Percentiles rank a stretch among this genome's conserved stretches.
Conservation (phyloP, 768 basidiomycete species). For the Neoboletus magnificus region DNA sequence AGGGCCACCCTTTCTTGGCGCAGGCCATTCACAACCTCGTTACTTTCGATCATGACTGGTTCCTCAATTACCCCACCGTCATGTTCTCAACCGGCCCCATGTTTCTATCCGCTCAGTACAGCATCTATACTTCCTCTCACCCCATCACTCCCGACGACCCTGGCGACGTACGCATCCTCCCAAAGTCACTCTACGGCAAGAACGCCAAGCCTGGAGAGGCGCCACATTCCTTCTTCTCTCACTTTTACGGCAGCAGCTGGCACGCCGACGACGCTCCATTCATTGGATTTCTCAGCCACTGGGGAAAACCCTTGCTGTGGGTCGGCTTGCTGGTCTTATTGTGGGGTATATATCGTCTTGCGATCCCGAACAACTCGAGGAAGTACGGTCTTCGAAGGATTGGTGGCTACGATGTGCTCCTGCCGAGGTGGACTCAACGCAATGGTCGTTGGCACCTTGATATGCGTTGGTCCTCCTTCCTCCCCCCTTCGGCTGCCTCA, state of each 20-base stretch:
- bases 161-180: conserved; percentile 83
- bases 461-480: conserved; percentile 51
- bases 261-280: conserved; percentile 98
- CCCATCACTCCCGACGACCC: conserved; percentile 49
- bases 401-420: conserved; percentile 72
- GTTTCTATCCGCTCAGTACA: conserved; percentile 95
- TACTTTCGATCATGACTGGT: conserved; percentile 90
- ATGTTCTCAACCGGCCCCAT: conserved; percentile 99
- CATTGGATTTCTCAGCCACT: conserved; percentile 84
- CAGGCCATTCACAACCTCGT: conserved; percentile 90
- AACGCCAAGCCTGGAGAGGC: conserved; percentile 82
- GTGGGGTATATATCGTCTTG: conserved; percentile 58
- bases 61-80: conserved; percentile 98
- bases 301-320: conserved; percentile 90
- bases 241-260: conserved; percentile 98
- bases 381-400: conserved; percentile 57
- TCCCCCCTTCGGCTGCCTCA: conserved; percentile 41
- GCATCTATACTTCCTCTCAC: conserved; percentile 74
- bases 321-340: conserved; percentile 71
- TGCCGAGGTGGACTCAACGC: conserved; percentile 69
- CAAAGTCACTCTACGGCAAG: conserved; percentile 97
- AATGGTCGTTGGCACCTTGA: conserved; percentile 75
- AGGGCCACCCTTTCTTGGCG: conserved; percentile 82
- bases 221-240: conserved; percentile 91
- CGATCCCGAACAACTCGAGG: conserved; percentile 56